phyloP scores from a whole-genome alignment of 2,329 filamentous ascomycete species.

The Sclerotinia nivalis region DNA sequence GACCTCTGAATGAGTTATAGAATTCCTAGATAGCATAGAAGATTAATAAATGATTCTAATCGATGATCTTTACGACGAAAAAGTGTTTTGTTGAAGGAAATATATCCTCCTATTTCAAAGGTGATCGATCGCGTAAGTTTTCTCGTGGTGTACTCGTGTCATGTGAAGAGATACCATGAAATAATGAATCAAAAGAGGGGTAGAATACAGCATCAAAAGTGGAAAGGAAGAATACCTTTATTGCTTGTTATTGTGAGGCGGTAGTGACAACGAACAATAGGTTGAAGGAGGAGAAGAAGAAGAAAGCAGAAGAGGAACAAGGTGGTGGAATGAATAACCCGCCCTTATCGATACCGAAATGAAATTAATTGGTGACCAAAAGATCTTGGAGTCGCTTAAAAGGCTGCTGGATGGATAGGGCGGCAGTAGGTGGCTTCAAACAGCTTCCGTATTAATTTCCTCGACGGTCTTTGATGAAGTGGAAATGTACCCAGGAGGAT shows the following conservation, averaged over 20 bases:
- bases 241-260: not conserved
- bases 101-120: conserved; percentile 17
- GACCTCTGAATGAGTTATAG: not conserved
- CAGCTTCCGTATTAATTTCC: not conserved
- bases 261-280: not conserved
- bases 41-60: conserved; percentile 2
- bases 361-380: conserved; percentile 9
- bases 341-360: conserved; percentile 17
- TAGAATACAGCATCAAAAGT: not conserved
- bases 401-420: conserved; percentile 10
- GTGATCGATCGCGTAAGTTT: conserved; percentile 19
- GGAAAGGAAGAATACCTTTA: conserved; percentile 1
- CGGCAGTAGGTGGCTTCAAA: not conserved
- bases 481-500: not conserved
- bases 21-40: not conserved
- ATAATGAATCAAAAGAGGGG: not conserved
- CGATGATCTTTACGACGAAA: not conserved
- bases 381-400: conserved; percentile 8
- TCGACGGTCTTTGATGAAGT: conserved; percentile 1
- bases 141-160: conserved; percentile 16
- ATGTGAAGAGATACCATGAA: conserved; percentile 8
- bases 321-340: conserved; percentile 1
- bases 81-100: not conserved
- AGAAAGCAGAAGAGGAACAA: not conserved
- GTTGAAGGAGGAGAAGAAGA: not conserved